Evolutionary conservation across 2,329 filamentous ascomycete species (phyloP).

Genomic region (Chaetomium globosum): DNA sequence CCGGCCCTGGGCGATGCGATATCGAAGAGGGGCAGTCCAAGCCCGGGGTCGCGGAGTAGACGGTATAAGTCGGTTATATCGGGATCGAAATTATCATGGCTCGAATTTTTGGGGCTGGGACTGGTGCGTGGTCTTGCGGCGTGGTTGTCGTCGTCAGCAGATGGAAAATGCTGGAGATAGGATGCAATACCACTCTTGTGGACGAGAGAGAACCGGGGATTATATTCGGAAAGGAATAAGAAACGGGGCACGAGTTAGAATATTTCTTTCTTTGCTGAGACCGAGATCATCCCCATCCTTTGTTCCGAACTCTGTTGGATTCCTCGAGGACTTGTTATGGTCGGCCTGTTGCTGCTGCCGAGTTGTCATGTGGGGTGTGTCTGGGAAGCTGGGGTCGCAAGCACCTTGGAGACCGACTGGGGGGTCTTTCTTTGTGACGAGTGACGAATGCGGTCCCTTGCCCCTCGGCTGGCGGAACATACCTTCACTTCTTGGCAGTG

Average conservation of each 20-base stretch:
- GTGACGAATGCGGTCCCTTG: slow-evolving; percentile 18
- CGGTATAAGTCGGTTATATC: neutral
- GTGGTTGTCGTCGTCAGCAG: neutral
- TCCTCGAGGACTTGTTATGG: neutral
- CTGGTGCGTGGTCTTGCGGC: neutral
- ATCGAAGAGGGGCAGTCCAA: neutral
- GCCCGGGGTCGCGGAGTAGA: neutral
- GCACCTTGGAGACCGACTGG: slow-evolving; percentile 14
- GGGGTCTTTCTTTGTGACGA: neutral
- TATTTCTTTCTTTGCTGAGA: neutral
- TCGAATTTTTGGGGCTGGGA: neutral
- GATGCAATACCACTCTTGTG: neutral
- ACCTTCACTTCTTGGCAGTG: slow-evolving; percentile 20
- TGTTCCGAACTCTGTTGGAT: neutral
- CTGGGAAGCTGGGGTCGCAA: neutral
- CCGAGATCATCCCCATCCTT: slow-evolving; percentile 8
- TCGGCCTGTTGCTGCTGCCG: slow-evolving; percentile 4
- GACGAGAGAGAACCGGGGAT: neutral
- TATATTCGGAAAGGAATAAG: neutral
- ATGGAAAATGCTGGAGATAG: neutral
- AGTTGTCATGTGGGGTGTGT: slow-evolving; percentile 19
- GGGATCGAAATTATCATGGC: slow-evolving; percentile 4
- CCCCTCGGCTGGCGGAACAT: neutral
- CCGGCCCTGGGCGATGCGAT: neutral
- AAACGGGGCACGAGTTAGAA: neutral